A percentile compares a stretch with the other conserved stretches of the same genome.
These are phyloP conservation scores for Mycena rebaudengoi DNA, from an alignment of 768 basidiomycete genomes.

Conservation along the genomic window DNA sequence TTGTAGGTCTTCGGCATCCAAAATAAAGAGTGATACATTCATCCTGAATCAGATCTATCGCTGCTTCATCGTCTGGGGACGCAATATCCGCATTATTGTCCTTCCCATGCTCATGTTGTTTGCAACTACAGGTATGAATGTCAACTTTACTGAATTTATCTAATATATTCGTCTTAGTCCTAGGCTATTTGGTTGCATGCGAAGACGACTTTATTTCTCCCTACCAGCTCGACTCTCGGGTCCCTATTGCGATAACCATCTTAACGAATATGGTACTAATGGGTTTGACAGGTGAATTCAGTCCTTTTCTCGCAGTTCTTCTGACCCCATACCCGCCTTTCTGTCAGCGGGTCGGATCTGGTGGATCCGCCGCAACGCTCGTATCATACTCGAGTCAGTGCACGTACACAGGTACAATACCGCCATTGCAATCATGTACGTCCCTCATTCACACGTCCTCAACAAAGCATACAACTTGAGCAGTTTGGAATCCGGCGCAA, in stretches of 20 bases:
- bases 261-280: slow-evolving; percentile 2
- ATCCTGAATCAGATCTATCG: not conserved
- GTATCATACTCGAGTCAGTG: not conserved
- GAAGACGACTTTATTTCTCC: not conserved
- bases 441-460: not conserved
- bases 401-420: not conserved
- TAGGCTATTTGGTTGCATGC: not conserved
- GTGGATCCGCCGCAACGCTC: slow-evolving; percentile 1
- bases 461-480: not conserved
- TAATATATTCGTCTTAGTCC: not conserved
- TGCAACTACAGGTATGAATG: not conserved
- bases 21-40: not conserved
- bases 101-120: slow-evolving; percentile 1
- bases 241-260: not conserved
- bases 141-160: too few relatives aligned
- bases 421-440: slow-evolving; percentile 3
- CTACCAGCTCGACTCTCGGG: not conserved
- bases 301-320: not conserved
- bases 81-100: not conserved
- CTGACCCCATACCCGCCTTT: not conserved
- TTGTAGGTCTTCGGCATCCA: not conserved
- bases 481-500: slow-evolving; percentile 8
- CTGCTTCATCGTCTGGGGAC: not conserved
- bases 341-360: slow-evolving; percentile 4
- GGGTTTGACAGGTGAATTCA: slow-evolving; percentile 8